Percentiles rank a stretch among this genome's conserved stretches.
Conservation (phyloP, 176 grass and related monocot genomes). For the Olyra latifolia region DNA sequence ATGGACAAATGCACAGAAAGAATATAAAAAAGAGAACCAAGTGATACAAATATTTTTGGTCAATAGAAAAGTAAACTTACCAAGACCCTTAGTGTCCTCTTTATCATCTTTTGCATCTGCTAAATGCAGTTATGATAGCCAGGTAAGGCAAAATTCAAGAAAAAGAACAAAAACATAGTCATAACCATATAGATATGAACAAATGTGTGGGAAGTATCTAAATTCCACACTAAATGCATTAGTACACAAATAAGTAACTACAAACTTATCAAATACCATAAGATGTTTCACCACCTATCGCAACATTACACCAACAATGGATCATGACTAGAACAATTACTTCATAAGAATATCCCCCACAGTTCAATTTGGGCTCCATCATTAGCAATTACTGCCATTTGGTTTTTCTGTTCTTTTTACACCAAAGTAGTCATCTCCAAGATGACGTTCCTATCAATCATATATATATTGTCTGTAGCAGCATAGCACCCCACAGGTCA, state of each 20-base stretch:
- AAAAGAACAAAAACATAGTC: neutral
- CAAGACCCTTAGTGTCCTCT: conserved; percentile 57
- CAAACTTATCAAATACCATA: neutral
- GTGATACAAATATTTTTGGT: conserved; percentile 9
- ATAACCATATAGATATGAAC: neutral
- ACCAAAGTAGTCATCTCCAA: neutral
- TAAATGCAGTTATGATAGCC: conserved; percentile 2
- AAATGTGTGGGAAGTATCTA: neutral
- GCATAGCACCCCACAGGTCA: neutral
- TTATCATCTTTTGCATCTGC: conserved; percentile 69
- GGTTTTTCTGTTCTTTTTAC: neutral
- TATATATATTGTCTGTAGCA: neutral
- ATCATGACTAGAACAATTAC: neutral
- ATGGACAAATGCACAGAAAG: conserved; percentile 11
- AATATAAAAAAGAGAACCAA: neutral
- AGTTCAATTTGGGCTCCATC: neutral
- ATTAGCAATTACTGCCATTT: neutral
- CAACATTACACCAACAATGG: conserved; percentile 11
- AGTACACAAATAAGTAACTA: conserved; percentile 4
- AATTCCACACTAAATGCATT: neutral
- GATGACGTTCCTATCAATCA: neutral
- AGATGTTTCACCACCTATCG: conserved; percentile 20
- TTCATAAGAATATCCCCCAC: conserved; percentile 10
- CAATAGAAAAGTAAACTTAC: conserved; percentile 35
- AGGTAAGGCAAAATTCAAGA: conserved; percentile 31